These are phyloP conservation scores for Malus orientalis DNA, from an alignment of 306 rosid genomes.

Conservation along the genomic window DNA sequence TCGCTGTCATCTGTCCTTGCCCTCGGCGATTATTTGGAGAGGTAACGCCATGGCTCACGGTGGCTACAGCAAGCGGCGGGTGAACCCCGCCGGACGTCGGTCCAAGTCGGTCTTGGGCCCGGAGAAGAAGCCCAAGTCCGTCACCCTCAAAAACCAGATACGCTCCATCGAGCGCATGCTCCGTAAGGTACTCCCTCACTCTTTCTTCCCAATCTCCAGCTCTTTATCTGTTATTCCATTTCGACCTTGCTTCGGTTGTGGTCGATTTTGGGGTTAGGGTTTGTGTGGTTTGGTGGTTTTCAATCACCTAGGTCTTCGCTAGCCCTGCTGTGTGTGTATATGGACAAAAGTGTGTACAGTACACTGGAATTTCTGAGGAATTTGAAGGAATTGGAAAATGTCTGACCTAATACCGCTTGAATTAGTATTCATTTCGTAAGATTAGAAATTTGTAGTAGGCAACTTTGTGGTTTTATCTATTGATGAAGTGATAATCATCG, in stretches of 20 bases:
- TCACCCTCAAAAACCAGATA: conserved; percentile 89
- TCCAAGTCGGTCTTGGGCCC: conserved; percentile 48
- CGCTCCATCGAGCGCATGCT: conserved; percentile 91
- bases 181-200: conserved; percentile 45
- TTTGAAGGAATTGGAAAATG: neutral
- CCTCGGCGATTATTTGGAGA: neutral
- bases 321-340: neutral
- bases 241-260: neutral
- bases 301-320: neutral
- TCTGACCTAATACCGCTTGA: neutral
- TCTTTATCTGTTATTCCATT: neutral
- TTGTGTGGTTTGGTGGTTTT: neutral
- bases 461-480: neutral
- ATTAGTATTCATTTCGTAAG: neutral
- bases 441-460: neutral
- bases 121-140: conserved; percentile 70
- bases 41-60: conserved; percentile 75
- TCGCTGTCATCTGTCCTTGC: neutral
- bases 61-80: conserved; percentile 81
- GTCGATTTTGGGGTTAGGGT: conserved; percentile 1
- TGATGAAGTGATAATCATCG: neutral
- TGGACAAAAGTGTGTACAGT: neutral
- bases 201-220: neutral
- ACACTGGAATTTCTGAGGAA: neutral
- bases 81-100: conserved; percentile 58